These are phyloP conservation scores for Moricandia moricandioides DNA, from an alignment of 345 rosid genomes.

Conservation along the genomic window DNA sequence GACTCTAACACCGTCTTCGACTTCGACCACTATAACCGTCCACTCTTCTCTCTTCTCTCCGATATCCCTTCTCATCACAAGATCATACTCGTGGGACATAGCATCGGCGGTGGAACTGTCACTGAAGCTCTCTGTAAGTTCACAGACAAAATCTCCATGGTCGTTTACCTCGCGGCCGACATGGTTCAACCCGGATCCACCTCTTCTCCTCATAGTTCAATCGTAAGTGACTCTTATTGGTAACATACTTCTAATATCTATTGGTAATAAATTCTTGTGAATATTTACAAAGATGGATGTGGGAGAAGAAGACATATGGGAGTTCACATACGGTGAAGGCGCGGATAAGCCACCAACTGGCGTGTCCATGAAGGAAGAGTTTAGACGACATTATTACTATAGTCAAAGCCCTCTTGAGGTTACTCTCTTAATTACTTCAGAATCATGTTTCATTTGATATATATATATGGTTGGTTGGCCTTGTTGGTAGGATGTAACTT, in stretches of 20 bases:
- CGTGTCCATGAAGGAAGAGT: constrained; percentile 19
- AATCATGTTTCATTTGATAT: background rate
- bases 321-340: constrained; percentile 35
- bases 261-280: background rate
- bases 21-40: constrained; percentile 13
- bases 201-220: background rate
- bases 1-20: constrained; percentile 28
- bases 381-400: constrained; percentile 27
- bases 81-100: constrained; percentile 46
- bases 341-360: constrained; percentile 38
- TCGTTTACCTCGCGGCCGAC: constrained; percentile 40
- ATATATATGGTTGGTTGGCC: background rate
- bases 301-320: constrained; percentile 21
- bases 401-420: constrained; percentile 45
- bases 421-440: background rate
- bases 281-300: background rate
- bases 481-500: constrained; percentile 31
- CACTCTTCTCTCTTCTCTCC: constrained; percentile 33
- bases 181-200: constrained; percentile 43
- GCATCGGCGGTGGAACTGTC: constrained; percentile 44
- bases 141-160: constrained; percentile 39
- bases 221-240: constrained; percentile 8
- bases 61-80: constrained; percentile 22
- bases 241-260: background rate
- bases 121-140: constrained; percentile 44